A percentile compares a stretch with the other conserved stretches of the same genome.
Evolutionary conservation across 495 filamentous ascomycete genomes (phyloP).

Genomic region (Penicillium alfredii): DNA sequence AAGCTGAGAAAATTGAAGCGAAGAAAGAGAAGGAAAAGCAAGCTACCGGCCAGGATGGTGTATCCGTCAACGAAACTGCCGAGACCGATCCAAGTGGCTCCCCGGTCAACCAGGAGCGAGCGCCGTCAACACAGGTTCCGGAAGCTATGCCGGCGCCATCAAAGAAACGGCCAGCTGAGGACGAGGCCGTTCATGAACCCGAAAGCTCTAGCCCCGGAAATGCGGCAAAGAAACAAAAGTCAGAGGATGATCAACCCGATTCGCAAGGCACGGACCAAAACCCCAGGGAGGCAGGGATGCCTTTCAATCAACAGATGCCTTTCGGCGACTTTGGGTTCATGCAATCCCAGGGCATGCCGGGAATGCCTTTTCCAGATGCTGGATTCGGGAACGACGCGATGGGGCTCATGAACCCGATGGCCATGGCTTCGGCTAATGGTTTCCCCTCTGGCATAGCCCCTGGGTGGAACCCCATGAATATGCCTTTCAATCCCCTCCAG

Average conservation of each 20-base stretch:
- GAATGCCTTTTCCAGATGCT: conserved; percentile 39
- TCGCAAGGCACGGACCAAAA: background rate
- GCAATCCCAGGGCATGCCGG: conserved; percentile 30
- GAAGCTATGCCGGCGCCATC: conserved; percentile 23
- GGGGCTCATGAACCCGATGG: conserved; percentile 53
- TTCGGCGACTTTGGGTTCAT: conserved; percentile 27
- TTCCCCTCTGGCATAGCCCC: conserved; percentile 41
- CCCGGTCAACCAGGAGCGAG: conserved; percentile 19
- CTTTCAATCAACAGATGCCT: conserved; percentile 33
- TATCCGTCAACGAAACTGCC: conserved; percentile 28
- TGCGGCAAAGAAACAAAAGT: conserved; percentile 32
- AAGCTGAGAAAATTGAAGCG: conserved; percentile 60
- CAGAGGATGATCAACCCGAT: conserved; percentile 17
- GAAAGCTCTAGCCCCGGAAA: conserved; percentile 15
- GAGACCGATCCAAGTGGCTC: conserved; percentile 7
- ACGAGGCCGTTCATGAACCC: conserved; percentile 44
- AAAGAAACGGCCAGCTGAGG: conserved; percentile 81
- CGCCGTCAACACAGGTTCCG: conserved; percentile 34
- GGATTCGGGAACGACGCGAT: conserved; percentile 37
- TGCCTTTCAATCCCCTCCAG: conserved; percentile 36
- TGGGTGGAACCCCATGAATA: conserved; percentile 48
- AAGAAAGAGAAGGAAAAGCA: conserved; percentile 60
- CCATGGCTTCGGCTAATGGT: conserved; percentile 34
- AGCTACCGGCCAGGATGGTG: conserved; percentile 19
- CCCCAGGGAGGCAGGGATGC: conserved; percentile 15